Base-by-base conservation (phyloP, 2,329 filamentous ascomycete species). In the Fusarium sp. region DNA sequence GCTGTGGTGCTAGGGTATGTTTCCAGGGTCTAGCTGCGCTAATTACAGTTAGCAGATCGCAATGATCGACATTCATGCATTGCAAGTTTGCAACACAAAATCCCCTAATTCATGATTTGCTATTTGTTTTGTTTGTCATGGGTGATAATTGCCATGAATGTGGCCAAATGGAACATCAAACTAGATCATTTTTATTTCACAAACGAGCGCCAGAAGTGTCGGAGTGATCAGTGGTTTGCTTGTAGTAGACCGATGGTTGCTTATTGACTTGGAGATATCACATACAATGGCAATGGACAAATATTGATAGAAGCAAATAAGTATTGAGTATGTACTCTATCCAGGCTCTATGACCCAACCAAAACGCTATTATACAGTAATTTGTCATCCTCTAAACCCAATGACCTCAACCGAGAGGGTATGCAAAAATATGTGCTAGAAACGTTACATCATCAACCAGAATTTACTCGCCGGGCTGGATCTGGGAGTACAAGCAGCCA, bases 401-500 rank as follows among this genome's bases (percentile, higher is more conserved):
- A 20, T 31, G 26, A 47, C 24, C 42, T 33, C 30, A n/a, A 10
- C 31, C 20, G 22, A 26, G 26, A 33, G 24, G 24, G 20, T 35
- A 13, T 20, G 38, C 24, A 38, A 65, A 38, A 35, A 28, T 31
- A 10, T 18, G 28, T 57, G 35, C 18, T 51, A 50, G 8, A 20
- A 50, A 30, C 45, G 3, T 10, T 36, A 9, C 16, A 24, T 42
- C 36, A 28, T 33, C 36, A 48, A 18, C 33, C 38, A 60, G 24
- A 22, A 45, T 60, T 67, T 66, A 65, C 61, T 59, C 26, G 38
- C 16, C 5, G 31, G 59, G 50, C 56, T 65, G 28, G 16, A 45
- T 20, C 35, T 41, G 36, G n/a, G 78, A 78, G 78, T 85, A 85
- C 20, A 62, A 12, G 77, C 84, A 85, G 74, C 78, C 78, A 69